Percentiles rank a stretch among this genome's conserved stretches.
Evolutionary conservation across 1,284 basidiomycete species (phyloP).

Genomic region (Trichosporon coremiiforme): DNA sequence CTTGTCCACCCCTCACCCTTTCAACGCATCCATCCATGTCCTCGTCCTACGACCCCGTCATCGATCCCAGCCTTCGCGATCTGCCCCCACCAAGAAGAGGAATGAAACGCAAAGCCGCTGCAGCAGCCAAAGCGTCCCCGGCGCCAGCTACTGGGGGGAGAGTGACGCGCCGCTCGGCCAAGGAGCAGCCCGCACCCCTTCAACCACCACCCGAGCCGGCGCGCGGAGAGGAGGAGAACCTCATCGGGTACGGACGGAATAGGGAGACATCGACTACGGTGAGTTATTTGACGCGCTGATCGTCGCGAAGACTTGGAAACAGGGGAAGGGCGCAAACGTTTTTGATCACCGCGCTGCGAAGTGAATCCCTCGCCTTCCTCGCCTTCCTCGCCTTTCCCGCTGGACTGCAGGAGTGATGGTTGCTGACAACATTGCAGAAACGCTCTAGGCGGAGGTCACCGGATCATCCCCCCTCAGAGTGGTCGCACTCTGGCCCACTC

Average conservation of each 20-base stretch:
- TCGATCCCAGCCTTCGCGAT: constrained; percentile 29
- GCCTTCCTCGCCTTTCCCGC: too few species aligned
- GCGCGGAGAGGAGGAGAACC: constrained; percentile 46
- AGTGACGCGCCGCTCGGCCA: constrained; percentile 18
- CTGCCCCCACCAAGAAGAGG: constrained; percentile 18
- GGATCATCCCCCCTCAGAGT: constrained; percentile 8
- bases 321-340: neutral
- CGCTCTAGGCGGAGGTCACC: constrained; percentile 28
- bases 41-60: constrained; percentile 22
- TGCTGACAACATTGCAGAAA: constrained; percentile 24
- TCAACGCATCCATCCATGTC: neutral
- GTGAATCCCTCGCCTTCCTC: neutral
- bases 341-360: neutral
- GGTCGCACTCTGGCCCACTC: constrained; percentile 21
- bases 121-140: neutral
- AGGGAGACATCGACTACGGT: constrained; percentile 30
- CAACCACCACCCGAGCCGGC: constrained; percentile 32
- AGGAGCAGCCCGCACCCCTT: neutral
- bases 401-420: too few species aligned
- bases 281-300: constrained; percentile 7
- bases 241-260: constrained; percentile 34
- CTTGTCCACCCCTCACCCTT: neutral
- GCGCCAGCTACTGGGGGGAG: neutral
- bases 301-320: neutral
- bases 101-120: constrained; percentile 27